Conservation (phyloP, 352 stramenopile genomes). For the Phytopythium oedochilum region DNA sequence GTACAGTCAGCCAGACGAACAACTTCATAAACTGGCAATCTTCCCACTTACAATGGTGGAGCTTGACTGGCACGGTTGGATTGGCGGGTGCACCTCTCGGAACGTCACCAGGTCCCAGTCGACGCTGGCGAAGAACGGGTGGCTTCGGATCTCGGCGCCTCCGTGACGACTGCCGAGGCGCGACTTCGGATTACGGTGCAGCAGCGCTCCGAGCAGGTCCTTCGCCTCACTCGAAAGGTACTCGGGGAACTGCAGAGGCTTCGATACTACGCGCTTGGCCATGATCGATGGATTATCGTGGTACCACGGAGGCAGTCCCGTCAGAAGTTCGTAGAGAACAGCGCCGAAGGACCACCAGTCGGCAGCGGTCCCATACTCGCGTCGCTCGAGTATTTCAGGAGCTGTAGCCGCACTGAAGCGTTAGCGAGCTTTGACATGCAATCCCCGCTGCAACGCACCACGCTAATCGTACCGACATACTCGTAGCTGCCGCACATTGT, state of each 20-base stretch:
- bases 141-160: constrained; percentile 47
- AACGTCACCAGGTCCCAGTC: constrained; percentile 72
- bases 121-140: constrained; percentile 57
- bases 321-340: constrained; percentile 77
- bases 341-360: constrained; percentile 81
- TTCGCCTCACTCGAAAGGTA: constrained; percentile 44
- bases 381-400: constrained; percentile 58
- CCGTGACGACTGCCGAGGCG: constrained; percentile 49
- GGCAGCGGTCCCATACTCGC: constrained; percentile 68
- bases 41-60: constrained; percentile 37
- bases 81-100: constrained; percentile 48
- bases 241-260: constrained; percentile 47
- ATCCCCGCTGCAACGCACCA: too few species aligned
- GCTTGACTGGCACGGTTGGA: constrained; percentile 48
- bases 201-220: constrained; percentile 43
- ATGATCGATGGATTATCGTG: constrained; percentile 48
- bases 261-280: constrained; percentile 41
- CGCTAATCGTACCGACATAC: constrained; percentile 64
- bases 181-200: constrained; percentile 35
- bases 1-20: neutral
- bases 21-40: neutral
- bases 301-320: constrained; percentile 76
- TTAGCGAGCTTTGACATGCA: neutral
- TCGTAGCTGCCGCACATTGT: constrained; percentile 79
- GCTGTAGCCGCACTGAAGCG: constrained; percentile 17